These are phyloP conservation scores for Tillandsia fasciculata DNA, from an alignment of 176 grass and related monocot species.

Conservation along the genomic window DNA sequence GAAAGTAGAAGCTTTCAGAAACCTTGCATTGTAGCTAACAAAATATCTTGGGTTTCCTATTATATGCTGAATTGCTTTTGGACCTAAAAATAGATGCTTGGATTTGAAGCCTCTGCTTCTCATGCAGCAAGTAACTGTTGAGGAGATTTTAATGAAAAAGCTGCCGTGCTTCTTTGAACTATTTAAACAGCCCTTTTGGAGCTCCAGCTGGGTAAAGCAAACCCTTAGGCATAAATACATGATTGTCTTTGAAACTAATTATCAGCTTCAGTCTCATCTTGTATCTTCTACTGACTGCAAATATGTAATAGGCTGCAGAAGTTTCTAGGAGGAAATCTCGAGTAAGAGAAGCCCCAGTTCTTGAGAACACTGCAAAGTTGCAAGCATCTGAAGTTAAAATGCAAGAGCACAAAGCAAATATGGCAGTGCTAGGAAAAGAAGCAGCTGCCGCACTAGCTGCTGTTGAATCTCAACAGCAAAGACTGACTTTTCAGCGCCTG, in stretches of 20 bases:
- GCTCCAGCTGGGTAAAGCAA: no score
- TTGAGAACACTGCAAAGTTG: slow-evolving; percentile 80
- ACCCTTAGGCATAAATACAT: neutral
- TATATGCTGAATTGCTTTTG: no score
- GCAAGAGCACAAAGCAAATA: slow-evolving; percentile 82
- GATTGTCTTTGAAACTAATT: neutral
- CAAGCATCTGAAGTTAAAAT: slow-evolving; percentile 79
- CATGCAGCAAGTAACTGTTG: no score
- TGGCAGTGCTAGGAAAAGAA: slow-evolving; percentile 96
- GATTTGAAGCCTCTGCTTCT: no score
- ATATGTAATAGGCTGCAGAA: slow-evolving; percentile 64
- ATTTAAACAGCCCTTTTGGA: no score
- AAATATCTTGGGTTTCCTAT: no score
- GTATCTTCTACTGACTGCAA: slow-evolving; percentile 6
- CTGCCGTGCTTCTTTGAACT: no score
- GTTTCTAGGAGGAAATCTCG: slow-evolving; percentile 79
- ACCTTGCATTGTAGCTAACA: no score
- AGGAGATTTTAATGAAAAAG: no score
- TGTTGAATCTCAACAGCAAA: slow-evolving; percentile 86
- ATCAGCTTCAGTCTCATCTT: slow-evolving; percentile 8
- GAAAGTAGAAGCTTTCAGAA: no score
- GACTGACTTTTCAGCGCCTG: slow-evolving; percentile 70
- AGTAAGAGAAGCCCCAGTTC: slow-evolving; percentile 70
- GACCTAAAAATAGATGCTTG: no score
- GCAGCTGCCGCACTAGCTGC: slow-evolving; percentile 69